Evolutionary conservation across 1,139 yeast genomes (phyloP).

Genomic region (Pichia inconspicua): DNA sequence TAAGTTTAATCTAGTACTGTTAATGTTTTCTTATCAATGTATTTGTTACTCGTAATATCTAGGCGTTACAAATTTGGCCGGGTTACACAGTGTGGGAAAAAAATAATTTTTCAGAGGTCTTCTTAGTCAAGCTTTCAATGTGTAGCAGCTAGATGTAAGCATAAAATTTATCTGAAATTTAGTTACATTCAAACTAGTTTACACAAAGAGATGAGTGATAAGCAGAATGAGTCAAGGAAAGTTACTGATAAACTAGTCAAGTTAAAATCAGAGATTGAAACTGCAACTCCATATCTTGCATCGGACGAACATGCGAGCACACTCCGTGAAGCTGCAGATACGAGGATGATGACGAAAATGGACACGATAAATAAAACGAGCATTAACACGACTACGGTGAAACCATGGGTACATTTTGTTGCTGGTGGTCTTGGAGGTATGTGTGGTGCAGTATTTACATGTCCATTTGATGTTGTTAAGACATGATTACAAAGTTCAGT

Average conservation of each 20-base stretch:
- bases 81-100: background rate
- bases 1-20: background rate
- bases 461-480: slow-evolving; percentile 94
- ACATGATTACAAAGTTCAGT: slow-evolving; percentile 91
- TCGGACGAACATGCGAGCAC: slow-evolving; percentile 62
- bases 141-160: background rate
- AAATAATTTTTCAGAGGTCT: background rate
- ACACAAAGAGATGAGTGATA: background rate
- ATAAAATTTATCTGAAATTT: no score
- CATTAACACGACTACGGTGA: slow-evolving; percentile 28
- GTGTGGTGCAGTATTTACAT: slow-evolving; percentile 91
- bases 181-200: no score
- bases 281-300: slow-evolving; percentile 52
- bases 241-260: slow-evolving; percentile 30
- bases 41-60: no score
- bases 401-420: slow-evolving; percentile 94
- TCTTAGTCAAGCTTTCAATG: background rate
- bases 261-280: slow-evolving; percentile 41
- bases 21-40: no score
- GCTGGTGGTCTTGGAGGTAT: slow-evolving; percentile 99
- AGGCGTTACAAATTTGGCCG: background rate
- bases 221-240: background rate
- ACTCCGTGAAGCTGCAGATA: slow-evolving; percentile 24
- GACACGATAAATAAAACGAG: no score
- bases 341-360: background rate